These are phyloP conservation scores for Plantago elongata DNA, from an alignment of 257 asterid species.

Conservation along the genomic window DNA sequence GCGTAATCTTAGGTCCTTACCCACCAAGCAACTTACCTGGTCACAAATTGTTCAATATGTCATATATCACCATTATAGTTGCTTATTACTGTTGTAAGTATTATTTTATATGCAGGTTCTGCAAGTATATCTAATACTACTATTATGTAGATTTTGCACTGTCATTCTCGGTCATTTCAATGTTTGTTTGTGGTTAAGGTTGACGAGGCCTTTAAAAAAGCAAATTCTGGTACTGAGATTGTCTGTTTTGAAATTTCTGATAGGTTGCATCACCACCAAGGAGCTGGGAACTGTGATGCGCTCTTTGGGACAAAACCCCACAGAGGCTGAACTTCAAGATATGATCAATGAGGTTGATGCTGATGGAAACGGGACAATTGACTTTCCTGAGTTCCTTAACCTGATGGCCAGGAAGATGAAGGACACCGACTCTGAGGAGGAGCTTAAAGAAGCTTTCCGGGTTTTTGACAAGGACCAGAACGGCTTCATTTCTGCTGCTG, in stretches of 20 bases:
- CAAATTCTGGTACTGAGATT: constrained; percentile 24
- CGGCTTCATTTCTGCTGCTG: constrained; percentile 16
- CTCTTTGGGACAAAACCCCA: constrained; percentile 12
- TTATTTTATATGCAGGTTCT: too few species aligned
- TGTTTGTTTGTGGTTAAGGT: not conserved
- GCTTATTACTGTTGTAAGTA: too few species aligned
- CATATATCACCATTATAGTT: too few species aligned
- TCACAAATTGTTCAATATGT: too few species aligned
- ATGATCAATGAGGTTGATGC: constrained; percentile 14
- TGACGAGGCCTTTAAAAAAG: too few species aligned
- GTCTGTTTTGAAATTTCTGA: constrained; percentile 1
- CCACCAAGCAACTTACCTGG: too few species aligned
- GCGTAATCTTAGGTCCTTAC: too few species aligned
- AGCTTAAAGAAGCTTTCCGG: constrained; percentile 14
- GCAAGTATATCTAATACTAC: too few species aligned
- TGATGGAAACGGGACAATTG: constrained; percentile 14
- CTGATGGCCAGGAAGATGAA: constrained; percentile 15
- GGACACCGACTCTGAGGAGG: constrained; percentile 13
- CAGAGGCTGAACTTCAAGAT: constrained; percentile 14
- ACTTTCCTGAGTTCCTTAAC: constrained; percentile 14
- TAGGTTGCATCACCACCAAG: constrained; percentile 11
- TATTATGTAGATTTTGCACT: too few species aligned
- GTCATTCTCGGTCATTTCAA: not conserved
- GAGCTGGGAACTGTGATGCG: constrained; percentile 13
- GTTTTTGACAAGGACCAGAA: constrained; percentile 15